Conservation (phyloP, 768 basidiomycete genomes). For the Termitomyces heimii region DNA sequence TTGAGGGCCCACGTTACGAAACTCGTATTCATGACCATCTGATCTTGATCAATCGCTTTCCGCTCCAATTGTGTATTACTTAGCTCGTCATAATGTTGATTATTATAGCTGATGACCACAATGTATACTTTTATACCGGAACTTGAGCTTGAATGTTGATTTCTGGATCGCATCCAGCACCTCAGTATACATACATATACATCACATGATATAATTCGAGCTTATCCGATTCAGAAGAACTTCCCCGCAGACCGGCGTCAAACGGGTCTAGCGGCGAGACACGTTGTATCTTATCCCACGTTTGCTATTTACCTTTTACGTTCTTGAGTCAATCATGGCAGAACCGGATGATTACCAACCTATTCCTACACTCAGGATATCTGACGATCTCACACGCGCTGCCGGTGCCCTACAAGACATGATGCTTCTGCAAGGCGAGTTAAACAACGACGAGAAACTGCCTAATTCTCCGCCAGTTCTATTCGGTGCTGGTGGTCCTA, state of each 20-base stretch:
- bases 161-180: background rate
- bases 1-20: constrained; percentile 16
- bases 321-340: constrained; percentile 15
- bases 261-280: background rate
- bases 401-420: constrained; percentile 49
- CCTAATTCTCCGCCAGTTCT: constrained; percentile 48
- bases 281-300: constrained; percentile 13
- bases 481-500: constrained; percentile 74
- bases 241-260: background rate
- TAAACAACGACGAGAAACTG: constrained; percentile 21
- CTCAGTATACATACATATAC: too few species aligned
- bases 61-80: constrained; percentile 22
- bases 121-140: constrained; percentile 3
- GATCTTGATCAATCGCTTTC: constrained; percentile 15
- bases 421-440: constrained; percentile 28
- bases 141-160: background rate
- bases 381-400: constrained; percentile 43
- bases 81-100: constrained; percentile 24
- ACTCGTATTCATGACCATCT: constrained; percentile 18
- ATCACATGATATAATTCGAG: constrained; percentile 12
- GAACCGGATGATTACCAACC: constrained; percentile 17
- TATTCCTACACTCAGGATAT: constrained; percentile 26
- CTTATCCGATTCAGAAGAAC: background rate
- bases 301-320: constrained; percentile 6
- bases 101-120: constrained; percentile 6